Conservation (phyloP, 306 rosid species). For the Dryas octopetala region DNA sequence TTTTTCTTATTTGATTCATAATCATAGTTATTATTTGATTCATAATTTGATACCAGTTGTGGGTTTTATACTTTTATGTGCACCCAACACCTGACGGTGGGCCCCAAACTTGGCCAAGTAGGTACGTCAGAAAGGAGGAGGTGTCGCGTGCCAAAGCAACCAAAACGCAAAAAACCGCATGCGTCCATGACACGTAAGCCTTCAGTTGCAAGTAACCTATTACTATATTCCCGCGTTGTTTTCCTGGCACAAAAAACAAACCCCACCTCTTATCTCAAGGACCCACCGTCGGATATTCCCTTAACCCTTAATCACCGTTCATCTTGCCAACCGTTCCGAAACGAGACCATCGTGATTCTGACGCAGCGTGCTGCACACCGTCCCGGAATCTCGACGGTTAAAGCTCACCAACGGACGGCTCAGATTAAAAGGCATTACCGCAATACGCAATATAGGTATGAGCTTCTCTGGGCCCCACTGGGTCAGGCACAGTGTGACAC, state of each 20-base stretch:
- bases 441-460: background rate
- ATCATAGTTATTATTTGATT: too few species aligned
- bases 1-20: too few species aligned
- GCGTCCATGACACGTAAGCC: constrained; percentile 28
- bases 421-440: background rate
- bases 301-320: background rate
- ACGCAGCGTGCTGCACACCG: too few species aligned
- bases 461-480: constrained; percentile 36
- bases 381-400: constrained; percentile 21
- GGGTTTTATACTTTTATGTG: background rate
- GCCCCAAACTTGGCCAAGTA: background rate
- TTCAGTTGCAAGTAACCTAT: constrained; percentile 24
- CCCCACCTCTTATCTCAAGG: background rate
- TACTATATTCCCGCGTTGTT: background rate
- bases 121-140: background rate
- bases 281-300: background rate
- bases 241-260: background rate
- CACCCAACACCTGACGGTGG: background rate
- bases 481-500: constrained; percentile 10
- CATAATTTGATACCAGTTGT: too few species aligned
- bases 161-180: background rate
- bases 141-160: constrained; percentile 25
- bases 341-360: constrained; percentile 16
- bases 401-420: constrained; percentile 9
- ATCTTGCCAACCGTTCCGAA: background rate